These are phyloP conservation scores for Paraphaeosphaeria minitans DNA, from an alignment of 2,329 filamentous ascomycete species.

Conservation along the genomic window DNA sequence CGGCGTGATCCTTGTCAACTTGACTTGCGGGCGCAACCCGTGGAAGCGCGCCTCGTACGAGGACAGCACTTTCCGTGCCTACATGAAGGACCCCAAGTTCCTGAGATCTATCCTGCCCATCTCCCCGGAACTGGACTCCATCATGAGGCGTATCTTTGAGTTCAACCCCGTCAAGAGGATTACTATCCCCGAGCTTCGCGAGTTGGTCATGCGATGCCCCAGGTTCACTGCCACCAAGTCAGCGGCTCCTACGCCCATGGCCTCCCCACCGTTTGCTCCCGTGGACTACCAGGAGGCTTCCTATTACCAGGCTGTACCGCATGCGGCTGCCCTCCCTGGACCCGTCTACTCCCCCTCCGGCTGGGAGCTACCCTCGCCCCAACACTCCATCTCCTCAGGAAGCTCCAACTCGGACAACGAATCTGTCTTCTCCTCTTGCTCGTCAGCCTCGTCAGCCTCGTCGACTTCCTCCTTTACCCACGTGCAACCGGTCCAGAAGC, in stretches of 20 bases:
- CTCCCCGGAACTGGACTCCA: slow-evolving; percentile 85
- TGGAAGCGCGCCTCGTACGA: slow-evolving; percentile 96
- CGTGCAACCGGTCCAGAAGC: slow-evolving; percentile 35
- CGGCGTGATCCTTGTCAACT: slow-evolving; percentile 96
- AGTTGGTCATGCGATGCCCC: slow-evolving; percentile 76
- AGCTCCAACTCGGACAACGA: slow-evolving; percentile 48
- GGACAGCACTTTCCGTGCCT: slow-evolving; percentile 94
- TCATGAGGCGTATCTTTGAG: slow-evolving; percentile 86
- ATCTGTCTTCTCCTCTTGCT: slow-evolving; percentile 48
- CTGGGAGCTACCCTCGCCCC: slow-evolving; percentile 30
- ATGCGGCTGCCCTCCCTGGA: slow-evolving; percentile 39
- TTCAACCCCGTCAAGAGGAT: slow-evolving; percentile 83
- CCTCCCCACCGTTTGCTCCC: slow-evolving; percentile 52
- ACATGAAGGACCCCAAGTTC: slow-evolving; percentile 82
- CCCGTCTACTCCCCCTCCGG: slow-evolving; percentile 36
- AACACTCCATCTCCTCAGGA: slow-evolving; percentile 43
- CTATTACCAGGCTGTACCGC: slow-evolving; percentile 38
- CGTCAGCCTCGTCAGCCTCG: slow-evolving; percentile 44
- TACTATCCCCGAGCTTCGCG: slow-evolving; percentile 77
- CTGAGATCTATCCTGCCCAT: slow-evolving; percentile 90
- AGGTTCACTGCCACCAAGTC: slow-evolving; percentile 66
- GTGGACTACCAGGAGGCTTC: slow-evolving; percentile 42
- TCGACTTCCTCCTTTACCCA: slow-evolving; percentile 44
- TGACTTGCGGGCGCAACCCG: slow-evolving; percentile 96
- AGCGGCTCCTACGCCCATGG: slow-evolving; percentile 48